Evolutionary conservation across 1,139 yeast genomes (phyloP), one percentile per base, ranked within the genome.

Genomic region (Suhomyces bokatorum): DNA sequence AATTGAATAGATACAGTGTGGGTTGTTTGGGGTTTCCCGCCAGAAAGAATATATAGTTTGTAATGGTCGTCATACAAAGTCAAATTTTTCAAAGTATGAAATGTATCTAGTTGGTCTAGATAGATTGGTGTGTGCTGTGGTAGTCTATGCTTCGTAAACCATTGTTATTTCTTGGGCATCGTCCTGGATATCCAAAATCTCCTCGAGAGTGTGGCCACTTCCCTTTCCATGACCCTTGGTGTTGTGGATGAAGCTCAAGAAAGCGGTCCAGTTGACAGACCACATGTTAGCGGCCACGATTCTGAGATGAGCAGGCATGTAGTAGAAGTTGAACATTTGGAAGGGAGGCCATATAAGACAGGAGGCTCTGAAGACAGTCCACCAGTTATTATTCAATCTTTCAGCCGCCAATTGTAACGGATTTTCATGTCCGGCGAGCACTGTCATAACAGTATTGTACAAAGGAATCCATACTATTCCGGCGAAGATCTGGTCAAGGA

Each of bases 271-370:
- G 26, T 75, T 74, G 24, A 72, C 62, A 4, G 75, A 69, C 67
- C 74, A 71, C 12, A 72, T 40, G 50, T 73, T 73, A 27, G 71
- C 58, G 15, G 69, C 62, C 10, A 73, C 68, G 16, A 71, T 64
- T 44, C 78, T 57, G 37, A 70, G 60, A 50, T 73, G 77, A 6
- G 73, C 66, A 1, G 78, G 78, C 20, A 71, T 58, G 43, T 64
- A 68, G 50, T 66, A 66, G 39, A 73, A 61, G 53, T 68, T 70
- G 44, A 70, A 48, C 36, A 71, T 55, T 54, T 71, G 77, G 52
- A 73, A 70, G 1, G 64, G 59, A 0, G 77, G 76, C 78, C 78
- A 73, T 13, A 73, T 74, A 12, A 69, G 59, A 76, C 78, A 73
- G 51, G 63, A 63, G 13, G 77, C 73, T 38, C 50, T 63, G 50